These are phyloP conservation scores for Verbascum thapsus DNA, from an alignment of 257 asterid species.

Conservation along the genomic window DNA sequence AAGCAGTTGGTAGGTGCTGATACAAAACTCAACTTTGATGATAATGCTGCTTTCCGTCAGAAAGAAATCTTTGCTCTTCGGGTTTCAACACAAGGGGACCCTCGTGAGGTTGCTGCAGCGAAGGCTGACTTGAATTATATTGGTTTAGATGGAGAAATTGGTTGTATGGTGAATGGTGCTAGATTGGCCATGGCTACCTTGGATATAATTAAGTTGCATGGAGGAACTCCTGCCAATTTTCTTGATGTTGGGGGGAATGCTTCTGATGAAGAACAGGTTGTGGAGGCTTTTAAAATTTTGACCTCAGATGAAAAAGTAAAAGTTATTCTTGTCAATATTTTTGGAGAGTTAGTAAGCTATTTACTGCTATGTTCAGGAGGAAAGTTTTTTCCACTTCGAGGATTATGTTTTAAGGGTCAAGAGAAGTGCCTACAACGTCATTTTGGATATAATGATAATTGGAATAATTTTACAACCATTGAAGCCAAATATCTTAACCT, in stretches of 20 bases:
- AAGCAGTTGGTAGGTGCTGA: conserved; percentile 69
- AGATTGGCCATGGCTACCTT: conserved; percentile 79
- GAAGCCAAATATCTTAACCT: too few species aligned
- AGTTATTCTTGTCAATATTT: conserved; percentile 67
- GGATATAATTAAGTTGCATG: conserved; percentile 72
- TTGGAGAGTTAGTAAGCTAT: too few species aligned
- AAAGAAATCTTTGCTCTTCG: conserved; percentile 60
- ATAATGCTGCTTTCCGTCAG: conserved; percentile 72
- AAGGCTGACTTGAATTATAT: conserved; percentile 72
- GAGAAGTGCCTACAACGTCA: too few species aligned
- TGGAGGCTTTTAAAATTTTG: too few species aligned
- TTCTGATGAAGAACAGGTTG: conserved; percentile 73
- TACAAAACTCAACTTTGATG: conserved; percentile 71
- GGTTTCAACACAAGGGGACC: conserved; percentile 70
- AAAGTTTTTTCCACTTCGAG: too few species aligned
- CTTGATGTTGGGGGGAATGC: conserved; percentile 83
- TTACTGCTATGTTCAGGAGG: too few species aligned
- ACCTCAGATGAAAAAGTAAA: background rate
- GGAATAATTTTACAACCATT: too few species aligned
- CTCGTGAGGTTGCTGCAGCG: conserved; percentile 77
- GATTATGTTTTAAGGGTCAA: too few species aligned
- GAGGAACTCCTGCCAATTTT: conserved; percentile 80
- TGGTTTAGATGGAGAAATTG: conserved; percentile 77
- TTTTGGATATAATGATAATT: too few species aligned
- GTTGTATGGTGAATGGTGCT: conserved; percentile 84